Percentiles rank a stretch among this genome's conserved stretches.
Evolutionary conservation across 2,329 filamentous ascomycete genomes (phyloP).

Genomic region (Trichophyton mentagrophytes): DNA sequence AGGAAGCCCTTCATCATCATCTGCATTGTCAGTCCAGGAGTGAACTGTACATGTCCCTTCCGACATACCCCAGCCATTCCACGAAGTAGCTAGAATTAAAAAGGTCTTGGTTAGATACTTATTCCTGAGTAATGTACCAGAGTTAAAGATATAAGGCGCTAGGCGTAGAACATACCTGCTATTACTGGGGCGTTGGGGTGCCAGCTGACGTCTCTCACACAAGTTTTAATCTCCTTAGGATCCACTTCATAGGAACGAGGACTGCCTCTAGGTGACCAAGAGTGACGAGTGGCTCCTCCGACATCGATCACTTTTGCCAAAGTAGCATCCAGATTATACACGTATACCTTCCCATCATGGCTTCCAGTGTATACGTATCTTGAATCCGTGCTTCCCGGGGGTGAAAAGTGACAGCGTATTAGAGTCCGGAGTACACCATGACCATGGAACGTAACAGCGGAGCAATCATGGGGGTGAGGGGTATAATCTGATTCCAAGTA

Average conservation of each 20-base stretch:
- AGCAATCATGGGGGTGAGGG: constrained; percentile 74
- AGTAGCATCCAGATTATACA: constrained; percentile 90
- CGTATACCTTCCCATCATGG: constrained; percentile 74
- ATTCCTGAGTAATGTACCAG: not conserved
- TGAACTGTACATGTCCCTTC: constrained; percentile 67
- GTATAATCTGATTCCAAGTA: constrained; percentile 44
- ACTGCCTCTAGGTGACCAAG: constrained; percentile 40
- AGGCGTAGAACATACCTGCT: constrained; percentile 41
- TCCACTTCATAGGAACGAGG: not conserved
- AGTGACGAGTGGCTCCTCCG: constrained; percentile 51
- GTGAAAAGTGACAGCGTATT: constrained; percentile 91
- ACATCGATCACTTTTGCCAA: constrained; percentile 68
- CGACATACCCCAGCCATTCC: constrained; percentile 64
- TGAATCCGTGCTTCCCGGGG: constrained; percentile 70
- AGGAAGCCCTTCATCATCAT: constrained; percentile 10
- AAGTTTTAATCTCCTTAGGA: constrained; percentile 44
- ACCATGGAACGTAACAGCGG: constrained; percentile 82
- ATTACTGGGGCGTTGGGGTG: constrained; percentile 73
- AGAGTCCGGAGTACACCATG: constrained; percentile 81
- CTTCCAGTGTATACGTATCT: constrained; percentile 90
- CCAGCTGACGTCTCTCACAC: constrained; percentile 81
- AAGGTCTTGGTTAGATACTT: constrained; percentile 32
- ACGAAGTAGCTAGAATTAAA: constrained; percentile 52
- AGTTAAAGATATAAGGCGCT: not conserved
- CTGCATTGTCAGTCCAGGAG: constrained; percentile 52